Evolutionary conservation across 1,139 yeast genomes (phyloP), one percentile per base, ranked within the genome.

Genomic region (Ogataea hybrid): DNA sequence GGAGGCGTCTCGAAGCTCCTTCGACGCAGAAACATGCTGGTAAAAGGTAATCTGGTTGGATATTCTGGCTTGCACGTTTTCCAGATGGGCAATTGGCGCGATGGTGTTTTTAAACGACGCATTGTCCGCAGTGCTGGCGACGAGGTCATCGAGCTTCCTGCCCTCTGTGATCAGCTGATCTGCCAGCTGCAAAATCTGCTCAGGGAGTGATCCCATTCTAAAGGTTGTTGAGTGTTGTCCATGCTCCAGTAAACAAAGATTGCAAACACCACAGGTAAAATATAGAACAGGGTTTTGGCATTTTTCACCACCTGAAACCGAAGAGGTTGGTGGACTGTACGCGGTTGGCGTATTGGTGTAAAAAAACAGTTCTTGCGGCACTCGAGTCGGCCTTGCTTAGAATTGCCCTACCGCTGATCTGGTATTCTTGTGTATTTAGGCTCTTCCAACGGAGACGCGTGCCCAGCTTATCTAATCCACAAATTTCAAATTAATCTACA

Each of bases 1-100:
- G 2, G 90, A 79, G 3, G 89, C 88, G 49, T 84, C 87, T 55
- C 95, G 75, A 27, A 84, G 58, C 10, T 64, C 77, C 54, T 81
- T 76, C 49, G 75, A 70, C 10, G 79, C 56, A 3, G 90, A 81
- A 14, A 86, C 90, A 52, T 81, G 79, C 61, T 79, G 86, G 56
- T 77, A 80, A 58, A 86, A 85, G 6, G 80, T 68, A 51, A 83
- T 58, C 51, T 75, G 81, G 51, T 70, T 71, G 25, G 68, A 66
- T 10, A 69, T 47, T 11, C 72, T 70, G 6, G 67, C 62, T 38
- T 69, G 68, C 21, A 61, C 64, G 55, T 84, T 79, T 50, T 76
- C 78, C 44, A 69, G 63, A 29, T 68, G 60, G n/a, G 80, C 75
- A 46, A 67, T 70, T 11, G 82, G 81, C 38, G 64, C 59, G 45